phyloP scores from a whole-genome alignment of 78 protist genomes.

The Pelomyxa schiedti region DNA sequence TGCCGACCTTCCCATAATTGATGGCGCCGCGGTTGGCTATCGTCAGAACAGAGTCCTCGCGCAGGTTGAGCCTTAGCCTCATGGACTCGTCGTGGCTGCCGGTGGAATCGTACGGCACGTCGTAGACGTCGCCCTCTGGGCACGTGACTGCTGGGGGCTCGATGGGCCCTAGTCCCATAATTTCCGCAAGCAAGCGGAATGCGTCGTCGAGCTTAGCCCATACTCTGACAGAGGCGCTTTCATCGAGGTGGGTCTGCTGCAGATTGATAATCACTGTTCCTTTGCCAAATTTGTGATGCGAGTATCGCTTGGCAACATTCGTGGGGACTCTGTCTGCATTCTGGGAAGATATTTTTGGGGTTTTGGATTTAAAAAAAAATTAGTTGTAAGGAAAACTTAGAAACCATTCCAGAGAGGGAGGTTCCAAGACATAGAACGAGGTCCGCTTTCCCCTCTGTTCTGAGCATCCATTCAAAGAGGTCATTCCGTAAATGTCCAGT shows the following conservation, averaged over 20 bases:
- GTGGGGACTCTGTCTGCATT: slow-evolving; percentile 14
- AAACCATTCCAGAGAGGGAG: not conserved
- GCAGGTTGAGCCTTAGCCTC: not conserved
- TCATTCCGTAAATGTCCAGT: not conserved
- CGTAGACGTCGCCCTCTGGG: slow-evolving; percentile 1
- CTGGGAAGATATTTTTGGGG: not conserved
- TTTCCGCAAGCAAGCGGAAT: not conserved
- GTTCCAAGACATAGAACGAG: not conserved
- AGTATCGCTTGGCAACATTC: not conserved
- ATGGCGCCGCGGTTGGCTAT: not conserved
- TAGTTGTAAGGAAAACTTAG: slow-evolving; percentile 10
- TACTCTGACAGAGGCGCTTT: slow-evolving; percentile 5
- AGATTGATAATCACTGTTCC: slow-evolving; percentile 30
- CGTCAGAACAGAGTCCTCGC: not conserved
- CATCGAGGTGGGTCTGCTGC: slow-evolving; percentile 14
- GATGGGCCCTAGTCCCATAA: not conserved
- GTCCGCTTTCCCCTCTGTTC: not conserved
- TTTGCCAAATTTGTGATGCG: not conserved
- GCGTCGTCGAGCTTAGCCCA: slow-evolving; percentile 2
- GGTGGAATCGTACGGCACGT: slow-evolving; percentile 12
- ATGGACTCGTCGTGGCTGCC: not conserved
- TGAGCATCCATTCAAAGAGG: not conserved
- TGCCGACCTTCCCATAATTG: not conserved
- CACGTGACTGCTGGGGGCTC: not conserved
- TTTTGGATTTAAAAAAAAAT: too few species aligned